phyloP scores from a whole-genome alignment of 352 stramenopile genomes.

The Globisporangium yorkense region DNA sequence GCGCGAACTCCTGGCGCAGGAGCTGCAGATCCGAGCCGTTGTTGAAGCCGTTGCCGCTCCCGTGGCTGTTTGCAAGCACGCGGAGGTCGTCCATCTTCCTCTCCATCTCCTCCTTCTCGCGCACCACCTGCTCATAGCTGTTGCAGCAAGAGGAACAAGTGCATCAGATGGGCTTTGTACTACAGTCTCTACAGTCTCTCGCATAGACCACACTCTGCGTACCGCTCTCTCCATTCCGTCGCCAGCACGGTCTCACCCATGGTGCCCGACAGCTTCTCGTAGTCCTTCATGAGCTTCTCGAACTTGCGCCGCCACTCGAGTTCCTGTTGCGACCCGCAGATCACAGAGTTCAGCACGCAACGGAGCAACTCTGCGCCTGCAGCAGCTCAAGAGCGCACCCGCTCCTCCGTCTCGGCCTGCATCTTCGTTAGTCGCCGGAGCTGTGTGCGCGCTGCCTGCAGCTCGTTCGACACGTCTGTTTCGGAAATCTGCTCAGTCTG shows the following conservation, averaged over 20 bases:
- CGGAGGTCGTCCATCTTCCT: conserved; percentile 69
- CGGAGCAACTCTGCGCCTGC: too few species aligned
- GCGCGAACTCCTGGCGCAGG: conserved; percentile 71
- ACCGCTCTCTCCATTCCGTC: conserved; percentile 82
- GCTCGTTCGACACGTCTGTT: conserved; percentile 58
- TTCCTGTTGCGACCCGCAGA: conserved; percentile 28
- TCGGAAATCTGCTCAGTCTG: conserved; percentile 78
- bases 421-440: conserved; percentile 71
- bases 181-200: too few species aligned
- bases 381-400: conserved; percentile 23
- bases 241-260: conserved; percentile 83
- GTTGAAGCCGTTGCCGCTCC: conserved; percentile 19
- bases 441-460: conserved; percentile 69
- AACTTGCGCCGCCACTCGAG: conserved; percentile 80
- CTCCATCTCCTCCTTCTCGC: conserved; percentile 74
- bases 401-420: conserved; percentile 67
- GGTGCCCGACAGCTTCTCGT: conserved; percentile 78
- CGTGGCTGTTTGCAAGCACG: conserved; percentile 20
- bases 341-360: not conserved
- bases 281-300: conserved; percentile 81
- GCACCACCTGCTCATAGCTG: conserved; percentile 69
- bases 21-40: conserved; percentile 51
- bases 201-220: not conserved
- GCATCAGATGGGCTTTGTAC: too few species aligned
- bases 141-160: too few species aligned